Conservation (phyloP, 2,329 filamentous ascomycete species). For the Coniella lustricola region DNA sequence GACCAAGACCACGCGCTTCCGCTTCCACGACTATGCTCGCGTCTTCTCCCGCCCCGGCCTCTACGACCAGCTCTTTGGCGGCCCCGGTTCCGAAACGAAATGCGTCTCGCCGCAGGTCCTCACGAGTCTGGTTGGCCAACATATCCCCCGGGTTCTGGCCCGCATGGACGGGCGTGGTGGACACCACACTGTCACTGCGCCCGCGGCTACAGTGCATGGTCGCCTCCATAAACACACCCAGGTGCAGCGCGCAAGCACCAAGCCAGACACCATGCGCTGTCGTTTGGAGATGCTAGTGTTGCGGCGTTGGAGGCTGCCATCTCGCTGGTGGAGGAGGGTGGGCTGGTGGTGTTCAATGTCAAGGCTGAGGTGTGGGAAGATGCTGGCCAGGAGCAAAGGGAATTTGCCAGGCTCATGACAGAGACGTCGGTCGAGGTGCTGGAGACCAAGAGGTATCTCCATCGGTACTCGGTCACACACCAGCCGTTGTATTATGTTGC, state of each 20-base stretch:
- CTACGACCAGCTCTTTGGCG: conserved; percentile 8
- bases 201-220: no score
- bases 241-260: no score
- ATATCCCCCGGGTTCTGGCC: background rate
- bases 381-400: background rate
- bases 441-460: conserved; percentile 1
- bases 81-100: conserved; percentile 1
- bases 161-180: no score
- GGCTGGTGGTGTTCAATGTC: conserved; percentile 6
- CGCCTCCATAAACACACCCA: no score
- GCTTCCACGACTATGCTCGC: conserved; percentile 11
- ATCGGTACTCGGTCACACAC: conserved; percentile 8
- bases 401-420: background rate
- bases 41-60: conserved; percentile 5
- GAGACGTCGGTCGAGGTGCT: no score
- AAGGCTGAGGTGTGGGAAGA: background rate
- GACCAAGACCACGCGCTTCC: background rate
- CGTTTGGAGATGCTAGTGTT: background rate
- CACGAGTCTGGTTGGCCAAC: background rate
- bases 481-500: conserved; percentile 6
- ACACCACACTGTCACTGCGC: no score
- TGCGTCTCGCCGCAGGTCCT: conserved; percentile 3
- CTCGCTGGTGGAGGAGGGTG: conserved; percentile 3
- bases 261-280: no score
- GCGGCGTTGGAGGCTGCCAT: conserved; percentile 2